Evolutionary conservation across 345 rosid genomes (phyloP), one percentile per base, ranked within the genome.

Genomic region (Ceriops decandra): DNA sequence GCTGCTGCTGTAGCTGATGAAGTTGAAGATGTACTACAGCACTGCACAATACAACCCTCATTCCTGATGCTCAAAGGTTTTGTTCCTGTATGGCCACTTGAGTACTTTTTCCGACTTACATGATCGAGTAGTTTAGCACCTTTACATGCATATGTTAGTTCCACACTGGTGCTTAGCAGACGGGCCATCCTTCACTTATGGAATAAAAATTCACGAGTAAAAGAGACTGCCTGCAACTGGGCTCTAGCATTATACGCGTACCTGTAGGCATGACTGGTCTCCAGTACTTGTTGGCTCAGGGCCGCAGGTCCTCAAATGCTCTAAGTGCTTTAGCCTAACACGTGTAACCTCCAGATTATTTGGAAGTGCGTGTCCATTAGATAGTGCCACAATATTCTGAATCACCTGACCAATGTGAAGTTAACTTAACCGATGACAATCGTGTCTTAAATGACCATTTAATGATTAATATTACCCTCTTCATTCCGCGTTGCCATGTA

Each of bases 161-260:
- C 20, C 46, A 6, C 0, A 22, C 57, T 22, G 28, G n/a, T 13
- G 5, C 58, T 16, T 16, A 51, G 33, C 17, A 64, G 22, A 47
- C 32, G 31, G 47, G 75, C 69, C 75, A 72, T 71, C 22, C 27
- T 53, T 19, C 64, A 57, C 58, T 19, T 58, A 21, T 13, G 54
- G 58, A 15, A 30, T 5, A 28, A 42, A 3, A 57, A 6, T 6
- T 20, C 30, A 17, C 4, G 27, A 24, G 1, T 38, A 19, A 19
- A 62, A 35, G 6, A 13, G 20, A 26, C 0, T 19, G 19, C 22
- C 0, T 19, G 19, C 16, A 7, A 27, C 13, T 19, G 27, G 32
- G 2, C 3, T 0, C 49, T 6, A 33, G 2, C 21, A 16, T 0
- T 1, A 1, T 13, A 24, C 16, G 16, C 5, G 28, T 9, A 5